Conservation (phyloP, 2,329 filamentous ascomycete species). For the Nemania sp. region DNA sequence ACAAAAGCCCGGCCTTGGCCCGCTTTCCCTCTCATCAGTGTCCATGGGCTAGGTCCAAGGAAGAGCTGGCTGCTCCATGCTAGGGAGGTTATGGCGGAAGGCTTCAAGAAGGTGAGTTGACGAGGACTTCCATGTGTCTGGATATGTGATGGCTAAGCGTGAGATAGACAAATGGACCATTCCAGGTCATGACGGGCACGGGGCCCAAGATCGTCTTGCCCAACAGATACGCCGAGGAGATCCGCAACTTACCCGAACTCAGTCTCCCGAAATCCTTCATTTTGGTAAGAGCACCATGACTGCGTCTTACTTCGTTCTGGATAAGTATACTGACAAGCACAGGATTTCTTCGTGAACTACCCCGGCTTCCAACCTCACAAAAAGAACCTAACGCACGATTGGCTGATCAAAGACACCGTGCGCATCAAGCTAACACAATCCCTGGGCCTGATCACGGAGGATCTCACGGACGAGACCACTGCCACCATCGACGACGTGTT, state of each 20-base stretch:
- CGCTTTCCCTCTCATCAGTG: constrained; percentile 35
- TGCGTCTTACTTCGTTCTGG: background rate
- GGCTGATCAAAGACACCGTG: constrained; percentile 38
- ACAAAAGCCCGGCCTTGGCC: constrained; percentile 33
- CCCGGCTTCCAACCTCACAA: constrained; percentile 40
- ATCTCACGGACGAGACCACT: constrained; percentile 43
- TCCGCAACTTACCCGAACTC: constrained; percentile 41
- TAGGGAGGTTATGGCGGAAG: constrained; percentile 32
- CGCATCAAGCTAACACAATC: constrained; percentile 42
- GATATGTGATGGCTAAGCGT: constrained; percentile 19
- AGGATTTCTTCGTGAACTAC: constrained; percentile 42
- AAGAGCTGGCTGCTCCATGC: constrained; percentile 37
- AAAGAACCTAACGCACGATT: constrained; percentile 30
- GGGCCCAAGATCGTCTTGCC: constrained; percentile 41
- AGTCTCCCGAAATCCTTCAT: constrained; percentile 41
- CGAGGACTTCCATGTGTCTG: background rate
- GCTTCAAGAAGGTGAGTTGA: constrained; percentile 31
- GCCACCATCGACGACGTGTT: constrained; percentile 40
- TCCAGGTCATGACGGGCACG: constrained; percentile 40
- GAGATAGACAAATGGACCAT: constrained; percentile 37
- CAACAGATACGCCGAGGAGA: constrained; percentile 41
- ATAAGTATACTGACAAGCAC: background rate
- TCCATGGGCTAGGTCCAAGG: constrained; percentile 35
- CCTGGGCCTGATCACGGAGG: constrained; percentile 39
- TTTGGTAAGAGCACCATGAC: constrained; percentile 36